Evolutionary conservation across 1,284 basidiomycete genomes (phyloP), one percentile per base, ranked within the genome.

Genomic region (Prillingera fragicola): DNA sequence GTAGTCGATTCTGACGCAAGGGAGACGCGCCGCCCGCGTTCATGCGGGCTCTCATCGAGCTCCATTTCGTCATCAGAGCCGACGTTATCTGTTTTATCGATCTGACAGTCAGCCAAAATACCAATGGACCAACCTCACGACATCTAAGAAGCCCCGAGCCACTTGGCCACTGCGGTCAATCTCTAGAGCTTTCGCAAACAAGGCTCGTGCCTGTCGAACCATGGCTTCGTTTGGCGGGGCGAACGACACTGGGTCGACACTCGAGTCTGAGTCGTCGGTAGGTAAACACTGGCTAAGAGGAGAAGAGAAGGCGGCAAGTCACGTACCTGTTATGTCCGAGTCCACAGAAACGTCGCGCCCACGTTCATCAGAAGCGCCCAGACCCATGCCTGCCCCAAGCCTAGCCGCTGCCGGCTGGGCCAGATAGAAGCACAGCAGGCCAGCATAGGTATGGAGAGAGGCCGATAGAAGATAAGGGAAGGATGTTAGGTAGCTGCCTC

Each of bases 401-500:
- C 31, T 4, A 17, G 25, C 37, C 13, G 33, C 38, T n/a, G 32
- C 41, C 1, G 71, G 64, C 46, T 73, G 71, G 6, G 73, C 71
- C 18, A 74, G 60, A 41, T 65, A 76, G 49, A 89, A 73, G 28
- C 75, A 78, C 9, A 87, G 70, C 48, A 91, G 69, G 3, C 86
- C 89, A 3, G 87, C 87, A 55, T 91, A 90, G 8, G 81, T 74
- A 59, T 91, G 86, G 27, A 92, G 73, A 3, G 80, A 71, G 2
- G 83, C 77, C 48, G 87, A 85, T 52, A 87, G 83, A 59, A 83
- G 81, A 71, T 84, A 92, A 1, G 89, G 89, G 63, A 84, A 83
- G 1, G 85, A 84, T 0, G 85, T 82, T 10, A 92, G 76, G 63
- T 86, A 91, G 25, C 87, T 91, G 54, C 17, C 5, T 12, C 14